Conservation (phyloP, 140 eudicot species). For the Oenanthe javanica region DNA sequence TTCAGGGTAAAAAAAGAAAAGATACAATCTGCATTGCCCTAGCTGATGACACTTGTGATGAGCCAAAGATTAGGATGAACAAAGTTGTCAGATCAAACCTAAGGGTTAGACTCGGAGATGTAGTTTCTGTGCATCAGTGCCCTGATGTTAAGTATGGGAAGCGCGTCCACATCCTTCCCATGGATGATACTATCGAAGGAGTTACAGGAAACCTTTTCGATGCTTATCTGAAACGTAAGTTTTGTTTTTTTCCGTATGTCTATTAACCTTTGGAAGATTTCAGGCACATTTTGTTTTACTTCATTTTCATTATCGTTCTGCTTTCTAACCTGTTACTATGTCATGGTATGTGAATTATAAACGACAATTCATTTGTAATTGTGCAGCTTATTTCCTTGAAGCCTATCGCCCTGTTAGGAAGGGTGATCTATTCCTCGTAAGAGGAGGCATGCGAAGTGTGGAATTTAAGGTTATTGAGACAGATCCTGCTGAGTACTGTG, state of each 20-base stretch:
- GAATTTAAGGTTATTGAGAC: conserved; percentile 67
- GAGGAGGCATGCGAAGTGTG: conserved; percentile 86
- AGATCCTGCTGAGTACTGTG: conserved; percentile 48
- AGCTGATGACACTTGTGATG: conserved; percentile 53
- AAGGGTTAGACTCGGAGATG: conserved; percentile 45
- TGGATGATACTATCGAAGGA: conserved; percentile 54
- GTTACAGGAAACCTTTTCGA: conserved; percentile 44
- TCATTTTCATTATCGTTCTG: background rate
- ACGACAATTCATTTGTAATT: conserved; percentile 11
- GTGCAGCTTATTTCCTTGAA: conserved; percentile 65
- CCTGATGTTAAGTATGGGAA: conserved; percentile 49
- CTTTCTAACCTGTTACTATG: background rate
- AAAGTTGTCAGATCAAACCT: conserved; percentile 43
- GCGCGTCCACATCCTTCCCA: conserved; percentile 45
- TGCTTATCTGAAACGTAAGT: conserved; percentile 46
- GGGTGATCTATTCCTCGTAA: conserved; percentile 60
- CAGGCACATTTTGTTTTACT: background rate
- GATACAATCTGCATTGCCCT: conserved; percentile 47
- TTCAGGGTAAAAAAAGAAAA: conserved; percentile 45
- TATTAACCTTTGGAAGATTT: background rate
- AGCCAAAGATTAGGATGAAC: conserved; percentile 47
- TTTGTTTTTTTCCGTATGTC: background rate
- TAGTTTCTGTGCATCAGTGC: conserved; percentile 47
- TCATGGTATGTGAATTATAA: background rate
- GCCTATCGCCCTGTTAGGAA: conserved; percentile 78